phyloP scores from a whole-genome alignment of 768 basidiomycete genomes.

The Floccularia luteovirens region DNA sequence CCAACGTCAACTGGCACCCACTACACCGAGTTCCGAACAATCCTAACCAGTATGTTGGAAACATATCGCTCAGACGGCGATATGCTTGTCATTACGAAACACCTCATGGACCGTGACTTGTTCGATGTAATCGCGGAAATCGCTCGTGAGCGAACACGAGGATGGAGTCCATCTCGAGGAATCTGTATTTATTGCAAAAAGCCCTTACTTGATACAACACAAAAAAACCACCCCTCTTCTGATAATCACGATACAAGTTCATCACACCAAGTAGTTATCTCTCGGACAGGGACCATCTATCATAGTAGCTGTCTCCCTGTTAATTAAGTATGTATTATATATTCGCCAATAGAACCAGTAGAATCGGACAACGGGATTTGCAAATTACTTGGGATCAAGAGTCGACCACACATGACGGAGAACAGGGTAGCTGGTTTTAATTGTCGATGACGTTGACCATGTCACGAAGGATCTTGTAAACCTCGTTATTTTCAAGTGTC shows the following conservation, averaged over 20 bases:
- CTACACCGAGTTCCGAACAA: slow-evolving; percentile 87
- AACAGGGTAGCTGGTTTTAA: slow-evolving; percentile 17
- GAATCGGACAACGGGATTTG: no score
- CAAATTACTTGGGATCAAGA: no score
- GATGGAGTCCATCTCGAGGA: slow-evolving; percentile 50
- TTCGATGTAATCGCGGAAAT: slow-evolving; percentile 64
- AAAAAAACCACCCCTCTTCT: slow-evolving; percentile 2
- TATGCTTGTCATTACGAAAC: slow-evolving; percentile 77
- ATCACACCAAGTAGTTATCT: slow-evolving; percentile 28
- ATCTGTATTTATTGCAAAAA: slow-evolving; percentile 49
- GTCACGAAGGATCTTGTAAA: slow-evolving; percentile 48
- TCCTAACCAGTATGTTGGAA: slow-evolving; percentile 93
- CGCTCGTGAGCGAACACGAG: slow-evolving; percentile 46
- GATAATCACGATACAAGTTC: slow-evolving; percentile 9
- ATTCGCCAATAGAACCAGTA: no score
- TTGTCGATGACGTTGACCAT: slow-evolving; percentile 46
- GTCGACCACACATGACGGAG: no score
- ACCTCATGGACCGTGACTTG: slow-evolving; percentile 74
- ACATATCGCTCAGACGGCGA: slow-evolving; percentile 91
- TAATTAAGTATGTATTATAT: no score
- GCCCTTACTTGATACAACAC: slow-evolving; percentile 19
- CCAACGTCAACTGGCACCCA: slow-evolving; percentile 52
- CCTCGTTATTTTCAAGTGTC: slow-evolving; percentile 39
- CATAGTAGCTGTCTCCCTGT: slow-evolving; percentile 37
- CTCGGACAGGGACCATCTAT: slow-evolving; percentile 54